Base-by-base conservation (phyloP, 805 yeast genomes). In the Candida orba region DNA sequence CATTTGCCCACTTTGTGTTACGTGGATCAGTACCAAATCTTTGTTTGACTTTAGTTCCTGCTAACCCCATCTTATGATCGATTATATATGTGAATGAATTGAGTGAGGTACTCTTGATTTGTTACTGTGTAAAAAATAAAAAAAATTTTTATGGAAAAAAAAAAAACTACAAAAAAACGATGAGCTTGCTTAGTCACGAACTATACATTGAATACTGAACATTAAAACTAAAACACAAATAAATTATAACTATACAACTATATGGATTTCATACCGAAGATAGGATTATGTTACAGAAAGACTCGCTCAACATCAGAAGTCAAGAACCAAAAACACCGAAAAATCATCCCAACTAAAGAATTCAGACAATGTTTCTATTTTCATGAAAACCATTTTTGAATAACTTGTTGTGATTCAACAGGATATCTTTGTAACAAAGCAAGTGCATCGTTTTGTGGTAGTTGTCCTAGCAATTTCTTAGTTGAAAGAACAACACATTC, bases 1-100 rank as follows among this genome's bases (percentile, higher is more conserved):
- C 86, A 58, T 88, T 88, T 23, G 96, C 83, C 99, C 99, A 91
- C 48, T 79, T 76, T 1, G 96, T 90, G 58, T 91, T 91, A 58
- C 98, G 71, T 15, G 99, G 99, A 66, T 91, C 99, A 32, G 73
- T 65, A 10, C 98, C 97, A 60, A 90, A 83, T 57, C 93, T 75
- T 56, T 85, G 95, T 57, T 85, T 88, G 12, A 73, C 77, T 58
- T 80, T 83, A 6, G 82, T 72, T 10, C 86, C 97, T 36, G 91
- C 91, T 57, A 85, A 73, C 41, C 95, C 93, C 95, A 85, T 85
- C 8, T 25, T 17, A 23, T 22, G 8, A 27, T 27, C 9, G 29
- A 13, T 27, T 12, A n/a, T n/a, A n/a, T n/a, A n/a, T 27, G 14
- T 27, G 29, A 10, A 9, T 27, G 13, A 27, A 27, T 27, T 27